These are phyloP conservation scores for Beauveria brongniartii DNA, from an alignment of 2,329 filamentous ascomycete genomes.

Conservation along the genomic window DNA sequence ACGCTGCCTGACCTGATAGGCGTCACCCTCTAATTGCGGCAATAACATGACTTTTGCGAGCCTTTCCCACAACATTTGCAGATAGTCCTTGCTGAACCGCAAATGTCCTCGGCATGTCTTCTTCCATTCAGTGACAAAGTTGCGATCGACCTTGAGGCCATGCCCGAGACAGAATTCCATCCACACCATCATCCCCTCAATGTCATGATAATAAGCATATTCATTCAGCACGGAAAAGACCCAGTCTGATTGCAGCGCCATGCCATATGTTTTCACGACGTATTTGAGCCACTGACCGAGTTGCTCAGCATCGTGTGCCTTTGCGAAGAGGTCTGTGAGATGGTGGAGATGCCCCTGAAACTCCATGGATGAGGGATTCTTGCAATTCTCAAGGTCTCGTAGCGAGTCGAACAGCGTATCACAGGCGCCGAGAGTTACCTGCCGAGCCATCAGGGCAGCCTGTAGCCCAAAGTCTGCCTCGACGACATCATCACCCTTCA, in stretches of 20 bases:
- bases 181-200: conserved; percentile 22
- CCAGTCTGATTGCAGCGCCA: conserved; percentile 22
- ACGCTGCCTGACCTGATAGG: not conserved
- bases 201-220: conserved; percentile 22
- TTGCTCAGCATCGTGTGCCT: conserved; percentile 18
- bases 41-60: not conserved
- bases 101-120: conserved; percentile 5
- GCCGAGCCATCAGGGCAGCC: conserved; percentile 1
- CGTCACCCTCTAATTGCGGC: not conserved
- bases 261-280: conserved; percentile 18
- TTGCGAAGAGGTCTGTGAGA: conserved; percentile 15
- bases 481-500: not conserved
- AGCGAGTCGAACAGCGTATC: not conserved
- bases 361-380: not conserved
- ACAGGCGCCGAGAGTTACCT: not conserved
- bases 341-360: conserved; percentile 1
- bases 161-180: conserved; percentile 23
- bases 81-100: not conserved
- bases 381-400: not conserved
- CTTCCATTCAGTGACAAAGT: conserved; percentile 21
- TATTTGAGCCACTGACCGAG: conserved; percentile 23
- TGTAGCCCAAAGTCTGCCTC: conserved; percentile 2
- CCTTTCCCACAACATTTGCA: not conserved
- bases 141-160: conserved; percentile 22
- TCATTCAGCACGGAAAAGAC: conserved; percentile 23